Conservation (phyloP, 768 basidiomycete genomes). For the Exidia glandulosa region DNA sequence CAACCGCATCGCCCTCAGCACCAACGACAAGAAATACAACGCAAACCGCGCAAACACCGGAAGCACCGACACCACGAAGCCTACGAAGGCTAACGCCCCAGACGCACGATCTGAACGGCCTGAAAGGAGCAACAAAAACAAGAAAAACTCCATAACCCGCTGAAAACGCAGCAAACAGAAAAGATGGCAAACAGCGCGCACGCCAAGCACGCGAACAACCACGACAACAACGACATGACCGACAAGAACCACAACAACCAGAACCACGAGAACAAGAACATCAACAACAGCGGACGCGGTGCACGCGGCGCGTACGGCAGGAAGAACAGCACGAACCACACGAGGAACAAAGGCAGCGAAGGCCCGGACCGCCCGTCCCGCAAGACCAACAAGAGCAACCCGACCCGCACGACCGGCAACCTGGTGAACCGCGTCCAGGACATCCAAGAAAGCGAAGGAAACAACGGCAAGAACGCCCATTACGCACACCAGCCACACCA, state of each 20-base stretch:
- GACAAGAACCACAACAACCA: constrained; percentile 70
- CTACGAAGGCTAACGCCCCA: constrained; percentile 50
- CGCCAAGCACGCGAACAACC: constrained; percentile 73
- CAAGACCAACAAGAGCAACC: constrained; percentile 68
- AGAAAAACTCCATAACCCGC: constrained; percentile 75
- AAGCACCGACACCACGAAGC: constrained; percentile 91
- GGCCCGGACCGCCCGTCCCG: constrained; percentile 84
- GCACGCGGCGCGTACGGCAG: constrained; percentile 33
- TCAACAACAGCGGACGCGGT: constrained; percentile 84
- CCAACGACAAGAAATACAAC: constrained; percentile 84
- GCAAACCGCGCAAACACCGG: constrained; percentile 89
- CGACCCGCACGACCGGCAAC: constrained; percentile 68
- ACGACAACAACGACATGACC: constrained; percentile 61
- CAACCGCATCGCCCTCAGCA: constrained; percentile 79
- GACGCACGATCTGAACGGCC: background rate
- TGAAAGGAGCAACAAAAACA: constrained; percentile 50
- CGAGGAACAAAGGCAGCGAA: constrained; percentile 78
- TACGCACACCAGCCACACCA: background rate
- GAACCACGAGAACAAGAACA: constrained; percentile 72
- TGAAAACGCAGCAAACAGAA: constrained; percentile 68
- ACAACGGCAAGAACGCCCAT: constrained; percentile 48
- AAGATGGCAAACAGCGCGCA: constrained; percentile 70
- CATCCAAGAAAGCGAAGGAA: constrained; percentile 61
- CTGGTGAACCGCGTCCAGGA: constrained; percentile 78
- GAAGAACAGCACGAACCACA: too few relatives aligned